Evolutionary conservation across 2,329 filamentous ascomycete genomes (phyloP).

Genomic region (Aspergillus sp.): DNA sequence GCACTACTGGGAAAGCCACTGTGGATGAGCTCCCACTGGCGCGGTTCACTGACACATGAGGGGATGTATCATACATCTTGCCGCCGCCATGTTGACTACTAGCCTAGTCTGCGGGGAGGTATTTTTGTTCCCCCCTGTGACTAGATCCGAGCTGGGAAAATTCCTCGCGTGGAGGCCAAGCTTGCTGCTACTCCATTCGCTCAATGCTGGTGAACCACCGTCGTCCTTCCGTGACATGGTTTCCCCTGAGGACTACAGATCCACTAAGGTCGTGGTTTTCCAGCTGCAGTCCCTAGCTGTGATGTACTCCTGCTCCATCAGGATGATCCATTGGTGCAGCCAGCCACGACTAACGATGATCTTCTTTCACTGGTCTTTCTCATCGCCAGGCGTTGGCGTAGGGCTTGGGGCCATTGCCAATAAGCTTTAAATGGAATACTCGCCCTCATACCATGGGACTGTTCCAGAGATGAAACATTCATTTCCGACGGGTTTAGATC

Average conservation of each 20-base stretch:
- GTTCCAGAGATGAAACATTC: conserved; percentile 12
- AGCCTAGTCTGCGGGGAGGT: too few relatives aligned
- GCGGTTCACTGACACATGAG: conserved; percentile 9
- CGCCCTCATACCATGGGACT: conserved; percentile 17
- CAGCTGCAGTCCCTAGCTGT: conserved; percentile 27
- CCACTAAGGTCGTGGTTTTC: conserved; percentile 23
- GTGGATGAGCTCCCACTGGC: conserved; percentile 8
- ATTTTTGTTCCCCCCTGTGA: background rate
- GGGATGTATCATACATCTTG: conserved; percentile 6
- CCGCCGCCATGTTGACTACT: too few relatives aligned
- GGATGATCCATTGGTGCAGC: conserved; percentile 29
- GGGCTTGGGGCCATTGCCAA: conserved; percentile 4
- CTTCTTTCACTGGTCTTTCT: conserved; percentile 12
- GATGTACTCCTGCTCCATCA: conserved; percentile 20
- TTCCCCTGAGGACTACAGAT: conserved; percentile 19
- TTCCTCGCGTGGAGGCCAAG: too few relatives aligned
- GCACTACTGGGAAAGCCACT: conserved; percentile 1
- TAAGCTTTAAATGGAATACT: conserved; percentile 22
- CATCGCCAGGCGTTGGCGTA: conserved; percentile 5
- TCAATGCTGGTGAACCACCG: too few relatives aligned
- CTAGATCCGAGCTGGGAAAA: too few relatives aligned
- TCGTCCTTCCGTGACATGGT: conserved; percentile 7
- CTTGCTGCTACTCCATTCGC: too few relatives aligned
- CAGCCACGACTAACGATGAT: conserved; percentile 27
- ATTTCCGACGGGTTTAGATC: background rate